Conservation (phyloP, 1,284 basidiomycete genomes). For the Peniophora sp. region DNA sequence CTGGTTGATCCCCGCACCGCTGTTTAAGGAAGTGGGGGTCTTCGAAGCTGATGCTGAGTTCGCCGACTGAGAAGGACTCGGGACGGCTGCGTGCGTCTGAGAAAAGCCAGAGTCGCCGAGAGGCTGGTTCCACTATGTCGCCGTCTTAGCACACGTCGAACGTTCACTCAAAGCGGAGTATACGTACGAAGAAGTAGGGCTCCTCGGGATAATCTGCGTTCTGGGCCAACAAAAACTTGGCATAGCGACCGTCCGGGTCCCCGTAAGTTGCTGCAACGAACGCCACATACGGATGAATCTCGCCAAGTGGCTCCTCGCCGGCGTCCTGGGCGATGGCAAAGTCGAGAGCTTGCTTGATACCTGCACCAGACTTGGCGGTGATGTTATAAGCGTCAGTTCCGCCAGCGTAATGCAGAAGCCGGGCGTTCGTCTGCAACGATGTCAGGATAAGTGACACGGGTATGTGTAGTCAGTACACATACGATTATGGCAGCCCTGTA, state of each 20-base stretch:
- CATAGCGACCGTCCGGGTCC: constrained; percentile 43
- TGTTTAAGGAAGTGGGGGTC: not conserved
- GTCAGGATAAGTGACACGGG: not conserved
- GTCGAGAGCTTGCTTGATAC: constrained; percentile 50
- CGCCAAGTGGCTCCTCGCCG: constrained; percentile 28
- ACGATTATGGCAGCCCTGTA: not conserved
- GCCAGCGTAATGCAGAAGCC: constrained; percentile 36
- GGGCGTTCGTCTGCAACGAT: constrained; percentile 41
- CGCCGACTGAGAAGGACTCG: not conserved
- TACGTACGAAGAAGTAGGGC: constrained; percentile 33
- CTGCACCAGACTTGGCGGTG: constrained; percentile 37
- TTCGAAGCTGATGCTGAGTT: not conserved
- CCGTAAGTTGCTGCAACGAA: constrained; percentile 47
- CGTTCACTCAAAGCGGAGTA: not conserved
- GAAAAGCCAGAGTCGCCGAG: not conserved
- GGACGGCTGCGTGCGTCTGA: not conserved
- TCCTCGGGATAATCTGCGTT: constrained; percentile 30
- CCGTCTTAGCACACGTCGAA: not conserved
- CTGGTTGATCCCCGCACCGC: too few relatives aligned
- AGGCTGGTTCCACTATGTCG: not conserved
- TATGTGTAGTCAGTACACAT: not conserved
- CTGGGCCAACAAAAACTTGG: constrained; percentile 28
- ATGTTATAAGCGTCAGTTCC: constrained; percentile 37
- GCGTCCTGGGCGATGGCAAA: constrained; percentile 39
- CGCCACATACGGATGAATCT: constrained; percentile 42